Percentiles rank a stretch among this genome's conserved stretches.
Conservation (phyloP, 352 stramenopile species). For the Lagenidium giganteum region DNA sequence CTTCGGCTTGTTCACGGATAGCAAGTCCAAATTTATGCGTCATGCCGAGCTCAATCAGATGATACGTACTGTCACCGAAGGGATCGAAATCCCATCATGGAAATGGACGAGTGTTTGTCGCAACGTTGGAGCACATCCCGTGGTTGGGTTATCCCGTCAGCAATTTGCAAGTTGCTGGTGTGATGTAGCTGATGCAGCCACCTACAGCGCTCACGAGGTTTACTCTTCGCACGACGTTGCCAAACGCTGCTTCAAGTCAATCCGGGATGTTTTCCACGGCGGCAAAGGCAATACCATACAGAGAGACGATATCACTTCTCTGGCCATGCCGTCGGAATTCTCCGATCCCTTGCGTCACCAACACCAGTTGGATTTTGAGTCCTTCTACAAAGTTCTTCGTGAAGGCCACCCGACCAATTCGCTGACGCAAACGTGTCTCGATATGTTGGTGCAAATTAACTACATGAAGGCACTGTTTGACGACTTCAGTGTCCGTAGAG, state of each 20-base stretch:
- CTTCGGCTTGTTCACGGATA: constrained; percentile 37
- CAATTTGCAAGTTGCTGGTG: constrained; percentile 58
- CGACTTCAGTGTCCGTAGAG: constrained; percentile 27
- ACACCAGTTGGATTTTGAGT: constrained; percentile 35
- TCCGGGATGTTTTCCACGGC: constrained; percentile 35
- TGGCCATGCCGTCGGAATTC: constrained; percentile 6
- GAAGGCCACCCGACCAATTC: constrained; percentile 19
- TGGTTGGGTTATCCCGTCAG: constrained; percentile 27
- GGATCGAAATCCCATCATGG: constrained; percentile 14
- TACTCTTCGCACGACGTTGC: constrained; percentile 44
- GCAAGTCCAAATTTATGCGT: constrained; percentile 16
- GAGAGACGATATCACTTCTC: constrained; percentile 22
- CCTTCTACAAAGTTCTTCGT: constrained; percentile 34
- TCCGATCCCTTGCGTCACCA: no score
- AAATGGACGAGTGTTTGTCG: constrained; percentile 34
- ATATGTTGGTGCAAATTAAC: constrained; percentile 40
- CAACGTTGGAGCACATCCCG: constrained; percentile 26
- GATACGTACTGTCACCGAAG: constrained; percentile 25
- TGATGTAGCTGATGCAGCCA: constrained; percentile 32
- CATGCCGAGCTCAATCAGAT: constrained; percentile 32
- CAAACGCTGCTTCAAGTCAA: constrained; percentile 33
- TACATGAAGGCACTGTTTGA: constrained; percentile 51
- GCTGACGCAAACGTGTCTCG: constrained; percentile 30
- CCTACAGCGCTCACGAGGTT: constrained; percentile 30
- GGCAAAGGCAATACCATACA: constrained; percentile 17